Base-by-base conservation (phyloP, 2,329 filamentous ascomycete genomes). In the Talaromyces sp. region DNA sequence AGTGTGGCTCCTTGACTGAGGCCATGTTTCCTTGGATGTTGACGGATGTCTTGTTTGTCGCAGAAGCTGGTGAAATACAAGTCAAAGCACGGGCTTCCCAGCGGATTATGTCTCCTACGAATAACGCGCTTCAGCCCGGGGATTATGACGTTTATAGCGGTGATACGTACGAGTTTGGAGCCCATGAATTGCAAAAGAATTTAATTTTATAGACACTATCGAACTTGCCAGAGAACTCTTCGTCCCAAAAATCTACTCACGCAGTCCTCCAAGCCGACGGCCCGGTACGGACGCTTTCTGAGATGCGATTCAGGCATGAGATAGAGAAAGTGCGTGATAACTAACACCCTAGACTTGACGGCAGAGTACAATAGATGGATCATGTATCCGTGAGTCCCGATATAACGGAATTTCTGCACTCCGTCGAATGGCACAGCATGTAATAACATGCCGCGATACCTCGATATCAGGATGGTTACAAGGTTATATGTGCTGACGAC, bases 391-490 rank as follows among this genome's bases (percentile, higher is more conserved):
- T 47, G 43, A 47, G 22, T 13, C 19, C 9, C 10, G 43, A 22
- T 47, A 9, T 22, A 11, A 22, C 19, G 5, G 10, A 25, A 10
- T 13, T 19, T 13, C 13, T 22, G 5, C 13, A 47, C n/a, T 47
- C n/a, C n/a, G 19, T 22, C 27, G 1, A 31, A 1, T 7, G 27
- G 27, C 7, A 13, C 6, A 13, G n/a, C 10, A 47, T 11, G 43
- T 13, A 10, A 11, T 4, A n/a, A 47, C 8, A 7, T 10, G 45
- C 13, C 7, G 17, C 31, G 9, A 50, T 52, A 27, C 15, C n/a
- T 27, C 4, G 17, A 15, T 52, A 31, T 10, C 22, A n/a, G 49
- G 25, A 64, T 19, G 61, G 61, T 4, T 67, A 67, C 56, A 27
- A 37, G 47, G 43, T 31, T 57, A 67, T 31, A 60, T 22, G 22